phyloP scores from a whole-genome alignment of 495 filamentous ascomycete genomes.

The Aspergillus conjunctus region DNA sequence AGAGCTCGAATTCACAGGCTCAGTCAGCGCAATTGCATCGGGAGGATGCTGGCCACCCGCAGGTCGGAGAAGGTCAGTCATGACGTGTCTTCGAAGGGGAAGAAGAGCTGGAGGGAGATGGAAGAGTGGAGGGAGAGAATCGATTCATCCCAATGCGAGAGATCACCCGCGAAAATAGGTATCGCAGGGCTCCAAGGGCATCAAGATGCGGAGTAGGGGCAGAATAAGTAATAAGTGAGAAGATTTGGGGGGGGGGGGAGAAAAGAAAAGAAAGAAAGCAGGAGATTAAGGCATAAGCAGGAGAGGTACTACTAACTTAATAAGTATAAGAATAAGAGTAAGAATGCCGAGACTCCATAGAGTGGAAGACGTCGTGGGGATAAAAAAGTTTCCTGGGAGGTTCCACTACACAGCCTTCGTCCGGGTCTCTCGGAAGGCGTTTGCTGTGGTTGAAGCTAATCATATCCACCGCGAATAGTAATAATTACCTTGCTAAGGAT shows the following conservation, averaged over 20 bases:
- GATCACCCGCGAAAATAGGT: background rate
- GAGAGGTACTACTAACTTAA: constrained; percentile 4
- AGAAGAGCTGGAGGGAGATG: background rate
- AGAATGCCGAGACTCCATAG: background rate
- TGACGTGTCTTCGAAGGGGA: background rate
- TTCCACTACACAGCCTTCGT: constrained; percentile 44
- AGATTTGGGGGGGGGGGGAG: no score
- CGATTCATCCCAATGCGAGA: constrained; percentile 7
- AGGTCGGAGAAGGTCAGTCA: constrained; percentile 1
- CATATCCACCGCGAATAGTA: no score
- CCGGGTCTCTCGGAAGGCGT: constrained; percentile 34
- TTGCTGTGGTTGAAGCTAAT: constrained; percentile 1
- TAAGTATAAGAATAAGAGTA: constrained; percentile 14
- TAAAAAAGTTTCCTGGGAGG: constrained; percentile 24
- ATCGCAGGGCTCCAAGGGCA: background rate
- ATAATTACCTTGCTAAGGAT: no score
- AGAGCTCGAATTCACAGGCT: constrained; percentile 31
- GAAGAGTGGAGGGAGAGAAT: background rate
- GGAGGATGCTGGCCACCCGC: constrained; percentile 2
- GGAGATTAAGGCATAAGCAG: background rate
- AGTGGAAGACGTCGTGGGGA: background rate
- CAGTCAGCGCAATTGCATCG: background rate
- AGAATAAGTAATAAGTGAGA: background rate
- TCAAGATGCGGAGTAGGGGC: constrained; percentile 4
- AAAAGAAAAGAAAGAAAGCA: constrained; percentile 7